phyloP scores from a whole-genome alignment of 1,139 yeast species.

The Blastobotrys raffinosifermentans region DNA sequence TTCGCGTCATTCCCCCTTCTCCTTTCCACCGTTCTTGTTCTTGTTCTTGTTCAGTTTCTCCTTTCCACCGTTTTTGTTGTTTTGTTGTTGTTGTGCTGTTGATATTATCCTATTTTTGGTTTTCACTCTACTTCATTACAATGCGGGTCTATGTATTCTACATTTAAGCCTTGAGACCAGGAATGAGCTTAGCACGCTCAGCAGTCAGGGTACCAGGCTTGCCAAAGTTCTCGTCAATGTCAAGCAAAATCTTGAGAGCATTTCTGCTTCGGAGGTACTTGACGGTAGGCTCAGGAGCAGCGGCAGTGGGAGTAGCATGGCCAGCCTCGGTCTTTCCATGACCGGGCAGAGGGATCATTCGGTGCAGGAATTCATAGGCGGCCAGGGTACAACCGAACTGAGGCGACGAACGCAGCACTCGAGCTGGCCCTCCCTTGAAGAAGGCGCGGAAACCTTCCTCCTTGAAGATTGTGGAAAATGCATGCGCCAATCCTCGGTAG shows the following conservation, averaged over 20 bases:
- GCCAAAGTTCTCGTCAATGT: constrained; percentile 43
- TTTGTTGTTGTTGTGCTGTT: background rate
- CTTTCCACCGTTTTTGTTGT: too few relatives aligned
- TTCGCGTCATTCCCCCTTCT: too few relatives aligned
- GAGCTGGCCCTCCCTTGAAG: constrained; percentile 94
- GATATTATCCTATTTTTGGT: background rate
- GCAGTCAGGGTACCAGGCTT: constrained; percentile 32
- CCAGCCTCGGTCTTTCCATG: constrained; percentile 38
- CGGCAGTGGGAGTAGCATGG: constrained; percentile 37
- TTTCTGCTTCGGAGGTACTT: constrained; percentile 39
- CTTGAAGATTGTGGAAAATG: constrained; percentile 62
- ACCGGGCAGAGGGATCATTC: constrained; percentile 48
- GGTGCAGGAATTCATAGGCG: constrained; percentile 81
- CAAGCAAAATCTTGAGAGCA: constrained; percentile 40
- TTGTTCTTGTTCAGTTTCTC: too few relatives aligned
- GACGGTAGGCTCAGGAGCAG: constrained; percentile 29
- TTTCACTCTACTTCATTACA: background rate
- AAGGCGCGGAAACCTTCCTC: constrained; percentile 82
- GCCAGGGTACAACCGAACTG: constrained; percentile 98
- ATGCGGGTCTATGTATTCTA: background rate
- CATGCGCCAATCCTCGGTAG: constrained; percentile 72
- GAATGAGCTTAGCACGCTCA: constrained; percentile 26
- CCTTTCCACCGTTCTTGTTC: too few relatives aligned
- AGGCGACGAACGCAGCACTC: constrained; percentile 92
- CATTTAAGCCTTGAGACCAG: constrained; percentile 21